Conservation (phyloP, 352 stramenopile genomes). For the Peronosclerospora sorghi region DNA sequence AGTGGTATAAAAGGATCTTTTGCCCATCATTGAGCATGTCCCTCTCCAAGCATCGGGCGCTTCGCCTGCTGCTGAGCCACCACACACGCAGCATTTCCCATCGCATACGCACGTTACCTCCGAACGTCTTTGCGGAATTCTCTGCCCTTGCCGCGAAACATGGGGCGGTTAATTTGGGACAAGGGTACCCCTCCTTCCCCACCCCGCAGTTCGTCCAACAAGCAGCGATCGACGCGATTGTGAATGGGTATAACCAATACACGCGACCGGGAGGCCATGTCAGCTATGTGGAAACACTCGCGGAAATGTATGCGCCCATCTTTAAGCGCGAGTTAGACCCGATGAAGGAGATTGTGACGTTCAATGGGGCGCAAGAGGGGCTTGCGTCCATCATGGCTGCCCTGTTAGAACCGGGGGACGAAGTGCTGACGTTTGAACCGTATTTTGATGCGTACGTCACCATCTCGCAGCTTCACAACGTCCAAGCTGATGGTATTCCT, state of each 20-base stretch:
- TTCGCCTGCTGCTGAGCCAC: neutral
- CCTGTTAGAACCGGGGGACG: conserved; percentile 69
- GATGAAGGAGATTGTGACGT: conserved; percentile 77
- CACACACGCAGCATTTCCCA: conserved; percentile 38
- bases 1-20: too few species aligned
- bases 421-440: conserved; percentile 83
- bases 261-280: conserved; percentile 75
- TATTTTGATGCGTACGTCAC: conserved; percentile 88
- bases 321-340: conserved; percentile 55
- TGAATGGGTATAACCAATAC: conserved; percentile 81
- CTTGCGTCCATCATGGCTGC: conserved; percentile 75
- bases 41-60: neutral
- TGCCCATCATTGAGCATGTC: too few species aligned
- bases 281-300: conserved; percentile 68
- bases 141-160: conserved; percentile 73
- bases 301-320: conserved; percentile 68
- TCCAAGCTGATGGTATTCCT: conserved; percentile 61
- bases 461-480: conserved; percentile 69
- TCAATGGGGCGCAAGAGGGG: conserved; percentile 82
- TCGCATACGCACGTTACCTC: conserved; percentile 47
- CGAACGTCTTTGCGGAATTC: conserved; percentile 84
- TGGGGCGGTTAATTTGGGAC: conserved; percentile 89
- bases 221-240: conserved; percentile 75
- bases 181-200: conserved; percentile 94
- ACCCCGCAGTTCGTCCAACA: conserved; percentile 87